Percentiles rank a stretch among this genome's conserved stretches.
Conservation (phyloP, 1,139 yeast species). For the Sugiyamaella xylanicola region DNA sequence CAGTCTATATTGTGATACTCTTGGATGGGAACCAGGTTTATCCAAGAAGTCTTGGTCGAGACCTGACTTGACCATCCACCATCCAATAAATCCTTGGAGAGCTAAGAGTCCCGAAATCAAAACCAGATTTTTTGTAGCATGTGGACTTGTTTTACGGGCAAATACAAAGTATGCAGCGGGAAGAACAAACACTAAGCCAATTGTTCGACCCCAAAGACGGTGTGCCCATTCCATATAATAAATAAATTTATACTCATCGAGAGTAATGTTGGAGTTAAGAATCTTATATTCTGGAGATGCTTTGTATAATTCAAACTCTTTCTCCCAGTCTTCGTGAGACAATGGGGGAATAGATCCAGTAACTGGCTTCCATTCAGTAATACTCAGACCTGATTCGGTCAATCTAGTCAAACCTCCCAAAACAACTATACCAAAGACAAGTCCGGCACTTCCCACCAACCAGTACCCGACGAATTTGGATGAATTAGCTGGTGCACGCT, state of each 20-base stretch:
- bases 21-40: slow-evolving; percentile 81
- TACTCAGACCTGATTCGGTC: slow-evolving; percentile 93
- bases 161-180: slow-evolving; percentile 85
- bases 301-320: slow-evolving; percentile 77
- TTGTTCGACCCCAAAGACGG: slow-evolving; percentile 85
- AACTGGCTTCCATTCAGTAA: slow-evolving; percentile 98
- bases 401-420: slow-evolving; percentile 93
- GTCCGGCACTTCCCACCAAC: slow-evolving; percentile 85
- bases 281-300: slow-evolving; percentile 89
- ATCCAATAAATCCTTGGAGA: slow-evolving; percentile 92
- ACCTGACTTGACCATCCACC: slow-evolving; percentile 99
- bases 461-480: slow-evolving; percentile 69
- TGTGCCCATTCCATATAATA: slow-evolving; percentile 99
- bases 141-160: slow-evolving; percentile 64
- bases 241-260: slow-evolving; percentile 94
- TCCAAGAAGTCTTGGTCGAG: slow-evolving; percentile 77
- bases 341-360: slow-evolving; percentile 93
- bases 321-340: slow-evolving; percentile 77
- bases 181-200: slow-evolving; percentile 76
- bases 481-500: slow-evolving; percentile 37
- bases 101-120: slow-evolving; percentile 80
- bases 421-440: slow-evolving; percentile 95
- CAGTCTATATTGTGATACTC: slow-evolving; percentile 92
- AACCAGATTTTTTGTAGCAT: slow-evolving; percentile 66
- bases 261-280: slow-evolving; percentile 83